Base-by-base conservation (phyloP, 164 flowering plant species). In the Annona squamosa region DNA sequence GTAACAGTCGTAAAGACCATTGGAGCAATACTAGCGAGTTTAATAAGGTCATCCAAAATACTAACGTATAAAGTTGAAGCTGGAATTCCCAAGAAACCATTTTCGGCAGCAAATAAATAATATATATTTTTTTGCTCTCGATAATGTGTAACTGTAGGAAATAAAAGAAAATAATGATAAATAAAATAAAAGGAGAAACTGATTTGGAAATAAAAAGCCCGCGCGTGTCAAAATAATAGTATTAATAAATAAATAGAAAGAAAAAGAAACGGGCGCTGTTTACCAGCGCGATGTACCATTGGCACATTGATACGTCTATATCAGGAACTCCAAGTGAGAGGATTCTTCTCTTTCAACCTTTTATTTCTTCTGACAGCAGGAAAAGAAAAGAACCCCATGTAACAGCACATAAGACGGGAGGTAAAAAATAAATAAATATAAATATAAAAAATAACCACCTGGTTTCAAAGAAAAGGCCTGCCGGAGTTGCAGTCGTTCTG, bases 371-470 rank as follows among this genome's bases (percentile, higher is more conserved):
- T 64, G 47, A 43, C 48, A 70, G 61, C 43, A 19, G 46, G 43
- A 61, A 64, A 52, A 52, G 59, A 13, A 70, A 52, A 52, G 59
- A 13, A 70, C 47, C 5, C 62, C 19, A 64, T 72, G 68, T 63
- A 26, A 74, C 66, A 63, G 56, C 18, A 75, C 46, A 71, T 47
- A 74, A 78, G 63, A 19, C 72, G 67, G 61, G 48, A 48, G 48
- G 67, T 37, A 52, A 45, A 70, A 47, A 61, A 65, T 9, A 71
- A 45, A 73, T 2, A 52, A 52, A 52, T 16, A 16, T 16, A 16
- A 10, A 48, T 12, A 6, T 16, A 52, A 10, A 5, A 52, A 10
- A 52, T 16, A 10, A 10, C 59, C 59, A 52, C 59, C 59, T 52
- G 59, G 59, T 52, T 52, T 52, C 48, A 47, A 19, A 47, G 44